Evolutionary conservation across 202 grass and related monocot genomes (phyloP).

Genomic region (Digitaria exilis): DNA sequence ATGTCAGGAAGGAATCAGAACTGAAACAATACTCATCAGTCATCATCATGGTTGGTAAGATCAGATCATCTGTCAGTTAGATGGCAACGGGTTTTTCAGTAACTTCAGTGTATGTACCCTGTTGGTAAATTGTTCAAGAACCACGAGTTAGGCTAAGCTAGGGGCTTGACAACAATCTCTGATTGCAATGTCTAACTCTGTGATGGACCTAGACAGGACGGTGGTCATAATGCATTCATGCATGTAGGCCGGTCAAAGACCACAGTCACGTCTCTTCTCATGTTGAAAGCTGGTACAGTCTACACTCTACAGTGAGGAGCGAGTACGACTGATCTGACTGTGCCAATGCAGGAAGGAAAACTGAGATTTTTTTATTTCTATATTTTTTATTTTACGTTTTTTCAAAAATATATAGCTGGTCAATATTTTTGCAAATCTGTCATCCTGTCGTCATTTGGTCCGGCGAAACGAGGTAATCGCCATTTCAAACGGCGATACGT

Average conservation of each 20-base stretch:
- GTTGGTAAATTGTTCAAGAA: not conserved
- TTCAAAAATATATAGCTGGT: not conserved
- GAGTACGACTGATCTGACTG: not conserved
- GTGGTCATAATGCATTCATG: not conserved
- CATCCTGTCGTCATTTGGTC: too few relatives aligned
- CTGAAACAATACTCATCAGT: not conserved
- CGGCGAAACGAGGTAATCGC: too few relatives aligned
- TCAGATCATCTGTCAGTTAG: not conserved
- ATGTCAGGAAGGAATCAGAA: conserved; percentile 29
- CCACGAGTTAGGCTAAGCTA: not conserved
- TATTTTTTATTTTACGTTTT: too few relatives aligned
- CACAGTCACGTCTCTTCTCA: not conserved
- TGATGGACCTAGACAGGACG: conserved; percentile 1
- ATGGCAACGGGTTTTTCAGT: not conserved
- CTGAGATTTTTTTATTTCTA: too few relatives aligned
- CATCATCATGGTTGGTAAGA: not conserved
- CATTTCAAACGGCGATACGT: too few relatives aligned
- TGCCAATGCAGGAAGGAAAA: not conserved
- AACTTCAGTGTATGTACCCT: not conserved
- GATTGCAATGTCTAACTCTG: not conserved
- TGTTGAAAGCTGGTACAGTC: not conserved
- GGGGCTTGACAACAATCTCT: not conserved
- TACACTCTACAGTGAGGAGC: too few relatives aligned
- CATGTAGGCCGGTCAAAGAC: not conserved
- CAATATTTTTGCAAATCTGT: too few relatives aligned